Percentiles rank a stretch among this genome's conserved stretches.
Conservation (phyloP, 805 yeast species). For the Zygosaccharomyces gambellarensis region DNA sequence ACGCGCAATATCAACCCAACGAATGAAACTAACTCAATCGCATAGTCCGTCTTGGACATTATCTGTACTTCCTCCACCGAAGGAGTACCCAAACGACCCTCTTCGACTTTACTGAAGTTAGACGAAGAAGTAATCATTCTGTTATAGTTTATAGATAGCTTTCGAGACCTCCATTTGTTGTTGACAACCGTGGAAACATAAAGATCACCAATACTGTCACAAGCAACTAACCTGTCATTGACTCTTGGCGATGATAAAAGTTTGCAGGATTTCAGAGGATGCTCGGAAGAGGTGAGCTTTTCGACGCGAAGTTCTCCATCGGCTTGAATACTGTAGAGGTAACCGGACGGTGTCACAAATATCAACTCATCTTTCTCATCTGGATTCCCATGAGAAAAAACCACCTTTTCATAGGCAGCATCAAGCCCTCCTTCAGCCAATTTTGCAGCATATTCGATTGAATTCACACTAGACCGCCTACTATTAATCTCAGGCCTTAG, state of each 20-base stretch:
- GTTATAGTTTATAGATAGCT: slow-evolving; percentile 44
- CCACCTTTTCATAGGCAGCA: slow-evolving; percentile 20
- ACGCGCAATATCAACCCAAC: slow-evolving; percentile 72
- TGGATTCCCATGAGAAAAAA: slow-evolving; percentile 9
- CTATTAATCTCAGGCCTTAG: slow-evolving; percentile 5
- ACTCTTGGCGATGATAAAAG: slow-evolving; percentile 66
- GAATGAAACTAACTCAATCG: slow-evolving; percentile 56
- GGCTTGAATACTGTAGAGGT: slow-evolving; percentile 38
- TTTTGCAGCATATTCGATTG: slow-evolving; percentile 19
- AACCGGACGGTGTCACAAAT: slow-evolving; percentile 49
- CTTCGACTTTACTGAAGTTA: slow-evolving; percentile 9
- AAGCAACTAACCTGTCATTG: slow-evolving; percentile 62
- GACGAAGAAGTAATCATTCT: slow-evolving; percentile 38
- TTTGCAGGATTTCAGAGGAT: slow-evolving; percentile 45
- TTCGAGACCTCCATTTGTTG: slow-evolving; percentile 58
- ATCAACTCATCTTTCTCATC: slow-evolving; percentile 42
- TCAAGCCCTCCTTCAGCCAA: slow-evolving; percentile 21
- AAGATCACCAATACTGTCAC: slow-evolving; percentile 45
- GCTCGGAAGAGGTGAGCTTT: slow-evolving; percentile 27
- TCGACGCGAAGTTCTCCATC: slow-evolving; percentile 39
- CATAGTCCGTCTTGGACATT: slow-evolving; percentile 20
- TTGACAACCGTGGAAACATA: slow-evolving; percentile 61
- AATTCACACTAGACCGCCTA: slow-evolving; percentile 8
- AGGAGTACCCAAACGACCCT: slow-evolving; percentile 3
- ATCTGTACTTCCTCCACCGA: background rate